These are phyloP conservation scores for Eucalyptus cloeziana DNA, from an alignment of 345 rosid genomes.

Conservation along the genomic window DNA sequence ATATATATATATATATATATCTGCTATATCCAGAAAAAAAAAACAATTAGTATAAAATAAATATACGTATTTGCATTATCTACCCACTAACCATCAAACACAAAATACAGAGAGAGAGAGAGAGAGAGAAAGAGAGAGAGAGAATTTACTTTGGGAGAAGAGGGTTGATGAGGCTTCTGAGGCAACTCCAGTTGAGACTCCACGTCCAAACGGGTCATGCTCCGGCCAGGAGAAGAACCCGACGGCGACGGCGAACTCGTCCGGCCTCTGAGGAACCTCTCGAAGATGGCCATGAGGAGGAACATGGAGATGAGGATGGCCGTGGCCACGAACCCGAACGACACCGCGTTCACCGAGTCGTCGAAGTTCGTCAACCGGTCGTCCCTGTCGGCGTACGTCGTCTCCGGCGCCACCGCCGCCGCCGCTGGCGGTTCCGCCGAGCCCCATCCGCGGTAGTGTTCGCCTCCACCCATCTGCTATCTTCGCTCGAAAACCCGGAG, in stretches of 20 bases:
- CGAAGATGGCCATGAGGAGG: constrained; percentile 75
- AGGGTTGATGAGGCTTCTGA: neutral
- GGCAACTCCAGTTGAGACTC: constrained; percentile 18
- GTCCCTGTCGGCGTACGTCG: constrained; percentile 10
- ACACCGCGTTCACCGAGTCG: constrained; percentile 77
- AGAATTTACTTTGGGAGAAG: neutral
- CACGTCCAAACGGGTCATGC: constrained; percentile 9
- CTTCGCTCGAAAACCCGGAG: neutral
- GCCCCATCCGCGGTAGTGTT: neutral
- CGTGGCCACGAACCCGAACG: constrained; percentile 80
- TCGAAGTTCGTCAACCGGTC: constrained; percentile 55
- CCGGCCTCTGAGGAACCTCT: constrained; percentile 29
- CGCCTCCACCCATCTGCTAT: neutral
- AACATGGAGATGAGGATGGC: constrained; percentile 80
- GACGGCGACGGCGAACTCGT: neutral
- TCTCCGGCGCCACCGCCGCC: constrained; percentile 4
- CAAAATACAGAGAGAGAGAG: neutral
- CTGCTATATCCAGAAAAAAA: neutral
- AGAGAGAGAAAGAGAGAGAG: neutral
- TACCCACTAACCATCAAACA: neutral
- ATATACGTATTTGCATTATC: neutral
- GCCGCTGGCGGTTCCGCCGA: neutral
- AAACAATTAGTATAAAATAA: neutral
- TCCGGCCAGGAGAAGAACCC: neutral
- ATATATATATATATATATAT: no score